A percentile compares a stretch with the other conserved stretches of the same genome.
Conservation (phyloP, 2,329 filamentous ascomycete species). For the Cryphonectria japonica region DNA sequence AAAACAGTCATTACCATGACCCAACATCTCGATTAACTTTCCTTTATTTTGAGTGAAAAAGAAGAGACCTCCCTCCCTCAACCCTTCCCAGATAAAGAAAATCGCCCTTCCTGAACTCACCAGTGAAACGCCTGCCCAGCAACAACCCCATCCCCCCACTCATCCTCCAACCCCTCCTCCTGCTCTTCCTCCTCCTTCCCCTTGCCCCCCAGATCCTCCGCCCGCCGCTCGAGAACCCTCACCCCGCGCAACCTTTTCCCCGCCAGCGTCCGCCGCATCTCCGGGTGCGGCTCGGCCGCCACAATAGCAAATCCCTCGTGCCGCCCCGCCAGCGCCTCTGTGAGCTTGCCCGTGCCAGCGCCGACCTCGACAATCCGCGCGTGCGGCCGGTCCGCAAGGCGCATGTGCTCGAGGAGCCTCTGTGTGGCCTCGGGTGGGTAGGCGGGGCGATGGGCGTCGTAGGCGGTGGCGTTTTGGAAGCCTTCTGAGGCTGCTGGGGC, state of each 20-base stretch:
- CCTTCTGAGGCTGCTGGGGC: constrained; percentile 51
- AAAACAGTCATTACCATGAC: neutral
- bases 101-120: constrained; percentile 41
- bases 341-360: constrained; percentile 41
- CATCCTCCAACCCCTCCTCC: constrained; percentile 54
- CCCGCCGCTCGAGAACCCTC: constrained; percentile 59
- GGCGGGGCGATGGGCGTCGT: constrained; percentile 70
- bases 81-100: neutral
- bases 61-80: too few relatives aligned
- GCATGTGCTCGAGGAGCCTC: constrained; percentile 59
- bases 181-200: constrained; percentile 63
- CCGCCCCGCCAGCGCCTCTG: constrained; percentile 54
- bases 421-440: constrained; percentile 64
- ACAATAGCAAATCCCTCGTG: constrained; percentile 58
- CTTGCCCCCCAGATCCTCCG: constrained; percentile 50
- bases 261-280: constrained; percentile 66
- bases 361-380: constrained; percentile 45
- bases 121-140: constrained; percentile 68
- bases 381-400: constrained; percentile 49
- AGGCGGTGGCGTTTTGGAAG: constrained; percentile 66
- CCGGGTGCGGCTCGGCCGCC: constrained; percentile 63
- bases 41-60: neutral
- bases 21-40: neutral
- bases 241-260: constrained; percentile 62
- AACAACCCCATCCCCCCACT: constrained; percentile 67